Evolutionary conservation across 805 yeast genomes (phyloP).

Genomic region (Danielia oregonensis): DNA sequence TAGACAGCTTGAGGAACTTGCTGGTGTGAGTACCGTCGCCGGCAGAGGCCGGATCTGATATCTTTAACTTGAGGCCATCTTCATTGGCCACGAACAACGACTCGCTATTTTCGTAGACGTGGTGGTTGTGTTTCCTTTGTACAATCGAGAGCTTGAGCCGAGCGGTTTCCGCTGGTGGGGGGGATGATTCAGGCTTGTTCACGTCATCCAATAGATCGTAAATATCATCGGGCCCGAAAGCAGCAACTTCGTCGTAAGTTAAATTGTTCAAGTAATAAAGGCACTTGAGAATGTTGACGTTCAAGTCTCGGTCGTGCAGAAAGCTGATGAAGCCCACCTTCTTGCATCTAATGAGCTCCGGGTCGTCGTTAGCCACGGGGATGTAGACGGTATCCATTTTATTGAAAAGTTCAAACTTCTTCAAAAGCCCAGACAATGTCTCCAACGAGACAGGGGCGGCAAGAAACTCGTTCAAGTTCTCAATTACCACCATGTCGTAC

Average conservation of each 20-base stretch:
- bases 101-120: slow-evolving; percentile 12
- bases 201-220: slow-evolving; percentile 17
- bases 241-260: slow-evolving; percentile 44
- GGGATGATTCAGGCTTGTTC: slow-evolving; percentile 1
- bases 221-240: slow-evolving; percentile 30
- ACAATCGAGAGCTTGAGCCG: slow-evolving; percentile 26
- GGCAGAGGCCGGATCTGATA: neutral
- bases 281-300: slow-evolving; percentile 46
- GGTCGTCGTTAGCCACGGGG: slow-evolving; percentile 39
- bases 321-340: slow-evolving; percentile 49
- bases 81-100: neutral
- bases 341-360: slow-evolving; percentile 33
- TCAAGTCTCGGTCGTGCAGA: slow-evolving; percentile 23
- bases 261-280: slow-evolving; percentile 46
- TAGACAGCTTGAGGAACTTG: slow-evolving; percentile 20
- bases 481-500: slow-evolving; percentile 27
- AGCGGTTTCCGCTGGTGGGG: neutral
- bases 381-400: slow-evolving; percentile 49
- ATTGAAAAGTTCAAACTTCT: slow-evolving; percentile 44
- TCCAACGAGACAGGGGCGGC: slow-evolving; percentile 26
- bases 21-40: slow-evolving; percentile 2
- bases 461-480: slow-evolving; percentile 52
- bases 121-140: slow-evolving; percentile 36
- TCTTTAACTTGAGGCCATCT: neutral
- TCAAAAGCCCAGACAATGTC: slow-evolving; percentile 30